A percentile compares a stretch with the other conserved stretches of the same genome.
These are phyloP conservation scores for Irpex sp. DNA, from an alignment of 1,284 basidiomycete species.

Conservation along the genomic window DNA sequence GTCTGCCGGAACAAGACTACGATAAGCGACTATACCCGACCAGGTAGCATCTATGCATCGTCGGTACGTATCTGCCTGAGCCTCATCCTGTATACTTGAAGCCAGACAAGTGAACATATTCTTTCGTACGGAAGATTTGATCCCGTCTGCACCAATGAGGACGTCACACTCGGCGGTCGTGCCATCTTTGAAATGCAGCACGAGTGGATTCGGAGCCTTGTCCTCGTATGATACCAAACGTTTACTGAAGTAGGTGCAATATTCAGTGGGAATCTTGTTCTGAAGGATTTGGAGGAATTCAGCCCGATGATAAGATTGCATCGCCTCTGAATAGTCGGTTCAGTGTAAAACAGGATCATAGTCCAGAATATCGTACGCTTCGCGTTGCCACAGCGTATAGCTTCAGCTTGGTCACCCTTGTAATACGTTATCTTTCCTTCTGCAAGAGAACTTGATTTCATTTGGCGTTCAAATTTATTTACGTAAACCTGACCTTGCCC, in stretches of 20 bases:
- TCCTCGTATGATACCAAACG: slow-evolving; percentile 31
- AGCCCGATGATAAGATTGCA: slow-evolving; percentile 38
- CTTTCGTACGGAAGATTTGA: slow-evolving; percentile 44
- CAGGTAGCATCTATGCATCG: slow-evolving; percentile 11
- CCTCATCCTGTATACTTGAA: slow-evolving; percentile 5
- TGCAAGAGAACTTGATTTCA: background rate
- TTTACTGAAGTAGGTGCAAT: slow-evolving; percentile 36
- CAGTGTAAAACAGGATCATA: slow-evolving; percentile 13
- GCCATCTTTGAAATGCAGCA: slow-evolving; percentile 35
- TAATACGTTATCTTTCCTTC: slow-evolving; percentile 4
- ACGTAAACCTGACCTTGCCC: background rate
- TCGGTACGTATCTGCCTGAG: background rate
- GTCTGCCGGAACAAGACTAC: slow-evolving; percentile 10
- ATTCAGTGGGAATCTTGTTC: slow-evolving; percentile 28
- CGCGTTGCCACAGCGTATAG: background rate
- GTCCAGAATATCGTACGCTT: background rate
- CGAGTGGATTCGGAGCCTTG: slow-evolving; percentile 10
- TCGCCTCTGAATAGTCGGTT: slow-evolving; percentile 16
- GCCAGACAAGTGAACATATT: slow-evolving; percentile 23
- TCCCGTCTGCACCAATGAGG: slow-evolving; percentile 44
- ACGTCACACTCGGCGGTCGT: slow-evolving; percentile 36
- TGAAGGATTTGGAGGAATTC: slow-evolving; percentile 38
- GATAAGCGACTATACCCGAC: slow-evolving; percentile 17
- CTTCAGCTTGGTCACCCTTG: slow-evolving; percentile 14
- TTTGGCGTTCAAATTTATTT: background rate